Evolutionary conservation across 306 rosid species (phyloP), one percentile per base, ranked within the genome.

Genomic region (Heteromeles arbutifolia): DNA sequence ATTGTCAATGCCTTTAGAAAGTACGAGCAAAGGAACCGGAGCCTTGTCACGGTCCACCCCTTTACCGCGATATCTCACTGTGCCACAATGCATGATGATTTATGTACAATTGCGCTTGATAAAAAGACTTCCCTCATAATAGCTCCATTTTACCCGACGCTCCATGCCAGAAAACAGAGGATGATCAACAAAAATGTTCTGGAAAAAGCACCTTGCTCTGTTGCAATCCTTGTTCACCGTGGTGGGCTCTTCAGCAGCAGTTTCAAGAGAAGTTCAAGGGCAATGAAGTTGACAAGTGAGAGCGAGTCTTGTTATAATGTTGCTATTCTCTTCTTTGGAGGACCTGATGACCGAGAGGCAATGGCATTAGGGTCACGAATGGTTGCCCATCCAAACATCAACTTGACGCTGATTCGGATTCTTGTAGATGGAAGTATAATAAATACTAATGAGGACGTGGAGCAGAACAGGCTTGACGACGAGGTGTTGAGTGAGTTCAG

Each of bases 271-370:
- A 29, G 22, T 29, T 19, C 70, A 22, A 59, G 72, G 21, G 28
- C 64, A 50, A 34, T 28, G 67, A 63, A 45, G 25, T 25, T 64
- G 74, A 32, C 48, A 32, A 43, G 63, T 22, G 11, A 29, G n/a
- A 15, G 9, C 22, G 45, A 56, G 37, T 66, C 69, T 29, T 31
- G 61, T 7, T 82, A 63, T 28, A 81, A 70, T 22, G 72, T 82
- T 14, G 88, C 73, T 6, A 45, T 80, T 29, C 67, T 85, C 13
- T 82, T 85, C 78, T 39, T 82, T 34, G 86, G 86, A 4, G 84
- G 88, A 34, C 76, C 78, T 17, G 83, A 85, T 12, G 86, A 85
- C 29, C 52, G 83, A 45, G 86, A 85, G 74, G 83, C 83, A 18
- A 58, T 80, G 18, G 72, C 84, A 24, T 43, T 82, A 12, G 89